Evolutionary conservation across 345 rosid genomes (phyloP), one percentile per base, ranked within the genome.

Genomic region (Populus deltoides): DNA sequence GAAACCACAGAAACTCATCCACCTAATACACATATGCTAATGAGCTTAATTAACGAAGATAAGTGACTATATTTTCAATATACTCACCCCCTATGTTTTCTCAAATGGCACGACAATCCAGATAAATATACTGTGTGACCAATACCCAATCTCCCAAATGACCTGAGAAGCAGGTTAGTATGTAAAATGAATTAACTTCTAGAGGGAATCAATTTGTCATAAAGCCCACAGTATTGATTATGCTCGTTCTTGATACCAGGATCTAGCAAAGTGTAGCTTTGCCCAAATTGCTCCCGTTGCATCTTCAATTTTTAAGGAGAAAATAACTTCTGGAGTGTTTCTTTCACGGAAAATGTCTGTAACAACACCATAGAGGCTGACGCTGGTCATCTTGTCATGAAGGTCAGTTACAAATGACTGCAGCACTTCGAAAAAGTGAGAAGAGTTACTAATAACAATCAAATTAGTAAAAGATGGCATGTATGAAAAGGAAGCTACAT

Each of bases 281-380:
- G 90, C 93, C 87, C 88, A 86, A 74, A 91, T 83, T 67, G 90
- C 78, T 81, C 97, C 98, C 8, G 91, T 89, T 78, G 83, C 43
- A 86, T 96, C 99, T 78, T 91, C 89, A 39, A 96, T 82, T 82
- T 83, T 87, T 79, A 96, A 68, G 33, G 88, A 90, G 81, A 93
- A 92, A 10, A 87, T 79, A 75, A 88, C 80, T 73, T 83, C 86
- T 59, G 77, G n/a, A 53, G 78, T 77, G n/a, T 85, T 87, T 77
- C 74, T 76, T 82, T 90, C 92, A 74, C 84, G 66, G 62, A 49
- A 79, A 15, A 90, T 73, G 47, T 93, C 93, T 68, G 78, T 78
- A 70, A 93, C 92, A 51, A 90, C 78, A 27, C 95, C 97, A 80
- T 91, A 93, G 62, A 96, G 93, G 84, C 95, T 92, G 88, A 96